Percentiles rank a stretch among this genome's conserved stretches.
Evolutionary conservation across 108 stramenopile genomes (phyloP).

Genomic region (Cyclotella cryptica): DNA sequence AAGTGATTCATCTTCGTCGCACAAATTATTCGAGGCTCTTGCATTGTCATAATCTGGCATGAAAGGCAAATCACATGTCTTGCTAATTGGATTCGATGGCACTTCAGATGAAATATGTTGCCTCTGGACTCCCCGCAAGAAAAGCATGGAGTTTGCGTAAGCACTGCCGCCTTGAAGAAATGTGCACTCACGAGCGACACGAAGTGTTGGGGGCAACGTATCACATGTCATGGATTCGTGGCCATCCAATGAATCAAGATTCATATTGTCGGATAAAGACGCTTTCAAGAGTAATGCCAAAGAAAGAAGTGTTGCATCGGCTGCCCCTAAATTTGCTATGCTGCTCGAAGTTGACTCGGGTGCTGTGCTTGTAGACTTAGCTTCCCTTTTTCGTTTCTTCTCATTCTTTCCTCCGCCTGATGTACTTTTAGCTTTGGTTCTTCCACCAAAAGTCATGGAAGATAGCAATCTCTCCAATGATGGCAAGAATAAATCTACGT

Average conservation of each 20-base stretch:
- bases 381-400: slow-evolving; percentile 47
- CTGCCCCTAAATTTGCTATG: slow-evolving; percentile 25
- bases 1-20: background rate
- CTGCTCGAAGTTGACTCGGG: slow-evolving; percentile 7
- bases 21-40: background rate
- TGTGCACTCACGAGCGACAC: slow-evolving; percentile 37
- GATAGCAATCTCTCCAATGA: slow-evolving; percentile 40
- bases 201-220: slow-evolving; percentile 29
- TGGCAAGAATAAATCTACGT: slow-evolving; percentile 42
- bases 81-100: slow-evolving; percentile 21
- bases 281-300: slow-evolving; percentile 39
- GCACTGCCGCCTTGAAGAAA: slow-evolving; percentile 41
- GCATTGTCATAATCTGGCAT: slow-evolving; percentile 19
- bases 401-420: slow-evolving; percentile 5
- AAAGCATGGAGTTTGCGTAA: slow-evolving; percentile 34
- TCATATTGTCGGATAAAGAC: slow-evolving; percentile 21
- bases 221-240: slow-evolving; percentile 5
- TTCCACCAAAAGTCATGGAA: slow-evolving; percentile 37
- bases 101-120: background rate
- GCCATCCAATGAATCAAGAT: background rate
- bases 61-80: slow-evolving; percentile 38
- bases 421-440: slow-evolving; percentile 10
- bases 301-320: slow-evolving; percentile 47
- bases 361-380: slow-evolving; percentile 13
- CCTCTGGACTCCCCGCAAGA: slow-evolving; percentile 31